Percentiles rank a stretch among this genome's conserved stretches.
These are phyloP conservation scores for Cordyceps sp. DNA, from an alignment of 2,329 filamentous ascomycete species.

Conservation along the genomic window DNA sequence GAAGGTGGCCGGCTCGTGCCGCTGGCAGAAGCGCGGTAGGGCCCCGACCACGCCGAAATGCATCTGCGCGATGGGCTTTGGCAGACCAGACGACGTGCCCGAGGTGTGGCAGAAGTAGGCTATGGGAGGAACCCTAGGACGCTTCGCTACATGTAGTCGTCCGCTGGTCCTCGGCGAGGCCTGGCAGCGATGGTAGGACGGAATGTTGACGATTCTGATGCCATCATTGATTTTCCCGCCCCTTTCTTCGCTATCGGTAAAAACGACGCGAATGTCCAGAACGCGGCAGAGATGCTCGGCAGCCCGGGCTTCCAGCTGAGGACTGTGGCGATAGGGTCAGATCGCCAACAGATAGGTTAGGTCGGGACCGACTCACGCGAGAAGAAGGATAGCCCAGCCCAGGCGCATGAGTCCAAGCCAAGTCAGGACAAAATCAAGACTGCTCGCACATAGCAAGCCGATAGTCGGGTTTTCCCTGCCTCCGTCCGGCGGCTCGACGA, in stretches of 20 bases:
- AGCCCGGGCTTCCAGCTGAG: constrained; percentile 25
- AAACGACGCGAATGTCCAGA: constrained; percentile 22
- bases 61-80: constrained; percentile 44
- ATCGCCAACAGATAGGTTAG: not conserved
- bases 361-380: constrained; percentile 25
- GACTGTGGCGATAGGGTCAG: constrained; percentile 13
- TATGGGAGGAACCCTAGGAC: too few species aligned
- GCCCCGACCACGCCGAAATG: constrained; percentile 31
- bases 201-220: not conserved
- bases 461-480: not conserved
- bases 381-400: constrained; percentile 36
- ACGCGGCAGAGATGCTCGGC: constrained; percentile 34
- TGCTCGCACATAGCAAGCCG: constrained; percentile 39
- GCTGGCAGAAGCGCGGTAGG: constrained; percentile 27
- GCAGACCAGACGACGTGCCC: constrained; percentile 44
- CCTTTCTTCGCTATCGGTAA: constrained; percentile 8
- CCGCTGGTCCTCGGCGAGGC: not conserved
- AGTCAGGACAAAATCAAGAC: constrained; percentile 36
- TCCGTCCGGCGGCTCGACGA: not conserved
- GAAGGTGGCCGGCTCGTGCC: constrained; percentile 30
- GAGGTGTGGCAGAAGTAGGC: constrained; percentile 49
- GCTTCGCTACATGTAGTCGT: too few species aligned
- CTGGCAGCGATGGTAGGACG: constrained; percentile 1
- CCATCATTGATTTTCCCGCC: not conserved
- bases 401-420: constrained; percentile 43